Base-by-base conservation (phyloP, 768 basidiomycete genomes). In the Pisolithus albus region DNA sequence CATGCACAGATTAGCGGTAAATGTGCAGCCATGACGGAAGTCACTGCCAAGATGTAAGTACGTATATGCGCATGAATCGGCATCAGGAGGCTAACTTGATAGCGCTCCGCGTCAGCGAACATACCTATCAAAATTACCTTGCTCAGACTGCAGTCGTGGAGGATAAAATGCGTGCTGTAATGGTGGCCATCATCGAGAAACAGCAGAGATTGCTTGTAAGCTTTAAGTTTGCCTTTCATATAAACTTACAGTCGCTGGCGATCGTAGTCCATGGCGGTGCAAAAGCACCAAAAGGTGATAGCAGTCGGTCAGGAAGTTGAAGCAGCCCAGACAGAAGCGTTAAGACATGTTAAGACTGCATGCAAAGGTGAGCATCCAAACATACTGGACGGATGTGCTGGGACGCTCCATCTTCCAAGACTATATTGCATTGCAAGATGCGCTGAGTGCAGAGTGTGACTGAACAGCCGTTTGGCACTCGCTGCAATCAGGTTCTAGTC, bases 161-260 rank as follows among this genome's bases (percentile, higher is more conserved):
- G 38, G 63, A 69, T 41, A 60, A 56, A 59, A 56, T 58, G 30
- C 67, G 65, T 6, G 62, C 57, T 4, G 59, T 69, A 5, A 24
- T 60, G 10, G 57, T 58, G 46, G 59, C 62, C 38, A 65, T 69
- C 1, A 10, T 46, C 34, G 59, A 65, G 8, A 47, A 55, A 18
- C 57, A 65, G 49, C 55, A 56, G 38, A 51, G 49, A 16, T 64
- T 67, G 15, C 56, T 69, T 52, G 66, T 69, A 11, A 34, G 59
- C 53, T 10, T 15, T 26, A 41, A 6, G 28, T 9, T 49, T 19
- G n/a, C 30, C 16, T 41, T 23, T 5, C 38, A 49, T 15, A 8
- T 24, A 23, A 26, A 8, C 28, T 40, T 32, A 18, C 7, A 34
- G 9, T 26, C 37, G 6, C n/a, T 36, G 45, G 15, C 0, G 26